Evolutionary conservation across 441 rosid genomes (phyloP), one percentile per base, ranked within the genome.

Genomic region (Euphorbia celastroides): DNA sequence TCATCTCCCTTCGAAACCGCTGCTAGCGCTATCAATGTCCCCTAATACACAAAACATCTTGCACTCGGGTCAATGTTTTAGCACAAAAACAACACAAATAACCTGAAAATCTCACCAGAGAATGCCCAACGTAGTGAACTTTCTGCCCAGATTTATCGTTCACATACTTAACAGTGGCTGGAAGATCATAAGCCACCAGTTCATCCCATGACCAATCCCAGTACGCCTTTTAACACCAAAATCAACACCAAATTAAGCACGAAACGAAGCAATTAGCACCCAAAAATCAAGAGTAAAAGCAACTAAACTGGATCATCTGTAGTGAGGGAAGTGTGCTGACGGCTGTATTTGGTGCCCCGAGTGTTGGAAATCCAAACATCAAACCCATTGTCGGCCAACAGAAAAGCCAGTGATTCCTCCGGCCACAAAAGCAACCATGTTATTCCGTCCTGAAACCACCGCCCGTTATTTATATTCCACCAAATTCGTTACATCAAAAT

Each of bases 191-290:
- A 31, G 71, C 72, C 12, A 50, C 83, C 72, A 80, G 42, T 62
- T 80, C 81, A 63, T 86, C 86, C 86, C 88, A 82, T 23, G 90
- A 68, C 88, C 90, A 86, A 41, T 78, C 31, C 86, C 88, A 83
- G 61, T 54, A 82, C 12, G 74, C 81, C 90, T 82, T 55, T 41
- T 38, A 54, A 60, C 57, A 55, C 68, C n/a, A 16, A 36, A 26
- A 5, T 25, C 3, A 30, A 59, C n/a, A 56, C 26, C 31, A 25
- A n/a, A n/a, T 57, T 3, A 61, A n/a, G 56, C n/a, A 60, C 13
- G 8, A 10, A 42, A 56, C 17, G n/a, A n/a, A n/a, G n/a, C 20
- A 48, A 70, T 11, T 7, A 0, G 42, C 14, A 20, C 11, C 22
- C 54, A 25, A 5, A 12, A 28, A 60, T 71, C 7, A 36, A 0